phyloP scores from a whole-genome alignment of 2,329 filamentous ascomycete genomes.

The Epicoccum sorghinum region DNA sequence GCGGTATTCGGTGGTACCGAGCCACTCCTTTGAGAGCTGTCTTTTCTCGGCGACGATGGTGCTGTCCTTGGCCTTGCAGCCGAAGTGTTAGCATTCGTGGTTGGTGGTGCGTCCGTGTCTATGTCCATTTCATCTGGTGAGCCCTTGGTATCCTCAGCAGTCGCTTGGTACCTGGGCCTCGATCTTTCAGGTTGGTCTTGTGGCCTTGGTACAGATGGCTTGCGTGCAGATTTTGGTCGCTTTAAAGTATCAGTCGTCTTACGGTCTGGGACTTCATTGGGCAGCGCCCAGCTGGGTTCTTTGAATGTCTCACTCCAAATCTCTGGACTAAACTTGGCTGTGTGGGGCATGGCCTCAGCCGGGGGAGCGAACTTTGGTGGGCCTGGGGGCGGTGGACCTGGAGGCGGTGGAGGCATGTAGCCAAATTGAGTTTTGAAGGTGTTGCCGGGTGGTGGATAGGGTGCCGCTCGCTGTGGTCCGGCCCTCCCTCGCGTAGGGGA shows the following conservation, averaged over 20 bases:
- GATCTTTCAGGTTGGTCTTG: slow-evolving; percentile 36
- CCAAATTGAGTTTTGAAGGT: slow-evolving; percentile 17
- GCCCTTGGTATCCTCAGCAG: slow-evolving; percentile 34
- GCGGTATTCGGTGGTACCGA: slow-evolving; percentile 11
- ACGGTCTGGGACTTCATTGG: slow-evolving; percentile 41
- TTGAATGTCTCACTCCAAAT: slow-evolving; percentile 53
- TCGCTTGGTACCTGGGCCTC: slow-evolving; percentile 40
- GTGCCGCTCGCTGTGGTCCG: slow-evolving; percentile 27
- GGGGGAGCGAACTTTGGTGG: slow-evolving; percentile 27
- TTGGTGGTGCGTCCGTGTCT: slow-evolving; percentile 45
- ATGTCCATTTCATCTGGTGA: slow-evolving; percentile 57
- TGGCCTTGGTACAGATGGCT: slow-evolving; percentile 39
- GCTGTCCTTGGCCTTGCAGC: slow-evolving; percentile 13
- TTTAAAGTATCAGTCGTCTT: slow-evolving; percentile 36
- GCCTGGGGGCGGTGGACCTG: slow-evolving; percentile 39
- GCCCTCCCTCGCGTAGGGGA: slow-evolving; percentile 42
- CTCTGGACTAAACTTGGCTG: slow-evolving; percentile 50
- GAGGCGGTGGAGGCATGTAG: slow-evolving; percentile 38
- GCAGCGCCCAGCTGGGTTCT: slow-evolving; percentile 50
- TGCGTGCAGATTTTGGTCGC: slow-evolving; percentile 37
- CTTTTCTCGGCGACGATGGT: slow-evolving; percentile 8
- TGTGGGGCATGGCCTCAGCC: slow-evolving; percentile 27
- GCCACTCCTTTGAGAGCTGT: slow-evolving; percentile 13
- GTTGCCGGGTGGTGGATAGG: not conserved
- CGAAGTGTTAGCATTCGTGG: slow-evolving; percentile 17